Evolutionary conservation across 306 rosid genomes (phyloP), one percentile per base, ranked within the genome.

Genomic region (Fragaria vesca): DNA sequence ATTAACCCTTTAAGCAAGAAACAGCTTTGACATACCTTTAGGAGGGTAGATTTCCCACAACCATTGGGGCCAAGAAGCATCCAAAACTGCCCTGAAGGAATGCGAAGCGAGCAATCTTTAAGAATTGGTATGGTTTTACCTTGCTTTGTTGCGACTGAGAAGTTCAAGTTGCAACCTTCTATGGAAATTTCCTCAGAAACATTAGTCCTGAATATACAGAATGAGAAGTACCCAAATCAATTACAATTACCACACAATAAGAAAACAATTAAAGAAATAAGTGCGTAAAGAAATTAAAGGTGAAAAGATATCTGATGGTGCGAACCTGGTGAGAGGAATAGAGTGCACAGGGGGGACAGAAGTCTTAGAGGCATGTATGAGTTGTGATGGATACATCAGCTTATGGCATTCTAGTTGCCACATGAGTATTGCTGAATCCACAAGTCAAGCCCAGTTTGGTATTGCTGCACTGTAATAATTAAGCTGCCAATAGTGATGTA

Each of bases 11-110:
- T 52, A 58, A 40, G 42, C 36, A 57, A 40, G 77, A 58, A 73
- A 73, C 50, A 57, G 16, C 13, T 9, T 26, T 72, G 43, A 13
- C 17, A 61, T 82, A 92, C 97, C 93, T 92, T 92, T 87, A 92
- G 79, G 80, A 90, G 95, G 79, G 97, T 92, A 73, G 97, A 92
- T 88, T 92, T 92, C 38, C 97, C 96, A 6, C 96, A 90, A 46
- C 97, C 97, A 75, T 92, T 92, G 72, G 97, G 93, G 72, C 97
- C 97, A 78, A 92, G 96, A 78, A 92, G 96, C 97, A 90, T 92
- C 97, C 97, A 92, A 60, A 92, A 92, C 79, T 92, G 90, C 15
- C 96, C 96, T 28, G 88, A 84, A 80, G 97, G 97, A 80, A 92
- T 87, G 78, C 87, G 86, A 79, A 92, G 65, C 1, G 97, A 84